phyloP scores from a whole-genome alignment of 371 early-diverging fungal species.

The Polyrhizophydium stewartii region DNA sequence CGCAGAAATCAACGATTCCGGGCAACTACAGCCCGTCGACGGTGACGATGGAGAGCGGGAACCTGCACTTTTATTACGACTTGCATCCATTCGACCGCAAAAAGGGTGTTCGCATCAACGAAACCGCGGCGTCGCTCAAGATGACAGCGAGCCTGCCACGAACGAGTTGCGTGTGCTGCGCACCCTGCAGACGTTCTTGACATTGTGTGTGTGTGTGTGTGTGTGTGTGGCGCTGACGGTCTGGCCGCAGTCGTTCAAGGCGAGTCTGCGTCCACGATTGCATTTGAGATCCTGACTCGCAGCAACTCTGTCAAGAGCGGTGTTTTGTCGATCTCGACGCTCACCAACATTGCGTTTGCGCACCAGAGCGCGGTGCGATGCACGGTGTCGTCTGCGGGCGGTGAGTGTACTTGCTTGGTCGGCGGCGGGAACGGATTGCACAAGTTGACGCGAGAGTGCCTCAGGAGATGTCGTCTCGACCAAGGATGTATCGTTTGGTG shows the following conservation, averaged over 20 bases:
- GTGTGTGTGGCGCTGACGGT: not conserved
- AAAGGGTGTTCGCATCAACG: not conserved
- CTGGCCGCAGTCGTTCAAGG: not conserved
- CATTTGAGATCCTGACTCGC: slow-evolving; percentile 1
- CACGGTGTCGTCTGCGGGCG: not conserved
- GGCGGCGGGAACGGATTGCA: slow-evolving; percentile 4
- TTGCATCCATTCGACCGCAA: not conserved
- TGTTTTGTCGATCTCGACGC: not conserved
- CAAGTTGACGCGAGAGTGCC: not conserved
- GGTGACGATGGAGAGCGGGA: not conserved
- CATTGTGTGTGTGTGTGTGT: no score
- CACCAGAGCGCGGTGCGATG: not conserved
- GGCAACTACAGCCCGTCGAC: slow-evolving; percentile 2
- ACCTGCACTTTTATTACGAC: slow-evolving; percentile 1
- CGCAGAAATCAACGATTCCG: slow-evolving; percentile 11
- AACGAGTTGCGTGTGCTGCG: not conserved
- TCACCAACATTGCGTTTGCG: not conserved
- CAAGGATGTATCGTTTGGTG: slow-evolving; percentile 13
- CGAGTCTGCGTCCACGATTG: not conserved
- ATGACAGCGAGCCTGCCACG: not conserved
- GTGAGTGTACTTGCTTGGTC: not conserved
- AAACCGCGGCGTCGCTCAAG: not conserved
- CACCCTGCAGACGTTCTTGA: not conserved
- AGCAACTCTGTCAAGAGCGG: not conserved
- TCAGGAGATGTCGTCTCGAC: not conserved